Evolutionary conservation across 2,329 filamentous ascomycete genomes (phyloP), one percentile per base, ranked within the genome.

Genomic region (Byssochlamys sp.): DNA sequence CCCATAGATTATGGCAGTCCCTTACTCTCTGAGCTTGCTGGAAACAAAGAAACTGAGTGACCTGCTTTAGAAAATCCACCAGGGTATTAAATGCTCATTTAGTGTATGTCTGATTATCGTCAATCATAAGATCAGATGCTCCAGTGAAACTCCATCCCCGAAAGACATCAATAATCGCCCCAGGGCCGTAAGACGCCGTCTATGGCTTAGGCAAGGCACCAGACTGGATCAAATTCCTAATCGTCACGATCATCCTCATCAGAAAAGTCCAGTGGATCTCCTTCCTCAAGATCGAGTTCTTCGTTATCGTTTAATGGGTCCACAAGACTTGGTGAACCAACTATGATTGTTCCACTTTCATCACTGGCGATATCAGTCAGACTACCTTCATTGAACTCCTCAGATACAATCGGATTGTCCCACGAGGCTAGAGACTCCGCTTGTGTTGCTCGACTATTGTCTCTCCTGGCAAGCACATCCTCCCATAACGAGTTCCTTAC

Each of bases 291-390:
- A 26, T 57, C 33, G 14, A 60, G 48, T 33, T 59, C 50, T 28
- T 65, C 60, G 24, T 63, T 55, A 27, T 63, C 62, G 35, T 60
- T 63, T 25, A 50, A 39, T 24, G 26, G 54, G 45, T 57, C 61
- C 10, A 55, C 56, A 9, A 56, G 50, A 12, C 49, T 51, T 10
- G 53, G 28, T 7, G 61, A 56, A 11, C 28, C 61, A 55, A 61
- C 54, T n/a, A 62, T 52, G 52, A 65, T 56, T 7, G 65, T 67
- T 27, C 55, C 61, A 49, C 55, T 57, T 27, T 63, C 63, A 11
- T 66, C 63, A 45, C 69, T 68, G 10, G 62, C 59, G 3, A 55
- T 55, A 11, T 60, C 61, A 12, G 57, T 56, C 4, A 60, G 58
- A 12, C 58, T 52, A 24, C 62, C 60, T 10, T 61, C 31, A n/a